phyloP scores from a whole-genome alignment of 1,284 basidiomycete genomes.

The Cutaneotrichosporon sp. region DNA sequence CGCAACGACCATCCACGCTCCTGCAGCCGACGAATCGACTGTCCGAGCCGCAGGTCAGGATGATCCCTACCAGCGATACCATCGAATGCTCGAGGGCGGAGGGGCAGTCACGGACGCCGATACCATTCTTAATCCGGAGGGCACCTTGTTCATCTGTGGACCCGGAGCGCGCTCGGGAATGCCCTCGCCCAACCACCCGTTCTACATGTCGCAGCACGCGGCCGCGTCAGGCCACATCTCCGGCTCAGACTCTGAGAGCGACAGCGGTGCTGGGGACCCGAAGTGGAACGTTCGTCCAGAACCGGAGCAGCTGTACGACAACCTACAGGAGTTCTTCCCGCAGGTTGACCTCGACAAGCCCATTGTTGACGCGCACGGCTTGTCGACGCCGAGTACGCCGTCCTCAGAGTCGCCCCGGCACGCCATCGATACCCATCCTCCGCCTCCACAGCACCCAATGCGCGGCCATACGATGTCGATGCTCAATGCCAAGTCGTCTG shows the following conservation, averaged over 20 bases:
- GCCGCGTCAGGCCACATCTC: too few relatives aligned
- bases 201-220: too few relatives aligned
- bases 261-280: background rate
- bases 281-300: conserved; percentile 61
- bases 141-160: conserved; percentile 28
- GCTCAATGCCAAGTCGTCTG: background rate
- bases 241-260: conserved; percentile 2
- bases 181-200: background rate
- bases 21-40: conserved; percentile 26
- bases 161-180: background rate
- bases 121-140: conserved; percentile 27
- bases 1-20: conserved; percentile 26
- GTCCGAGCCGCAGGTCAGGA: conserved; percentile 24
- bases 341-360: conserved; percentile 94
- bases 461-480: background rate
- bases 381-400: conserved; percentile 61
- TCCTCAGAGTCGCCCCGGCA: conserved; percentile 27
- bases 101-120: background rate
- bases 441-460: conserved; percentile 3
- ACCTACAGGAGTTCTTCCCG: conserved; percentile 92
- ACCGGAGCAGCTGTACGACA: conserved; percentile 89
- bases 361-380: conserved; percentile 70
- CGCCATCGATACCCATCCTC: conserved; percentile 8
- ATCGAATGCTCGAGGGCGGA: conserved; percentile 21
- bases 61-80: conserved; percentile 26